Evolutionary conservation across 495 filamentous ascomycete species (phyloP).

Genomic region (Pyronema domesticum): DNA sequence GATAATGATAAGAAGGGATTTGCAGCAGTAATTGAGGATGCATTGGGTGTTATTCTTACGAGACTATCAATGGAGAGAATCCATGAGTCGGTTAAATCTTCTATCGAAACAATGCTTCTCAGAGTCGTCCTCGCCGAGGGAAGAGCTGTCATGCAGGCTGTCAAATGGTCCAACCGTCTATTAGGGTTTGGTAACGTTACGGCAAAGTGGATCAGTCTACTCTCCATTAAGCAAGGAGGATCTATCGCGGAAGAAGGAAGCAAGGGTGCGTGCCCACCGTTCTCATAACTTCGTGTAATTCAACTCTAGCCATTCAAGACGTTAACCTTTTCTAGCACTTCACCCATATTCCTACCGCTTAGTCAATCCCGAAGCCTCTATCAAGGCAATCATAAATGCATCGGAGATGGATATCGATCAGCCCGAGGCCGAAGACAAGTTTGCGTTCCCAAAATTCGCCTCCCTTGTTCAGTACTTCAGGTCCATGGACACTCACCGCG

Average conservation of each 20-base stretch:
- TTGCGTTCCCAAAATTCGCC: slow-evolving; percentile 25
- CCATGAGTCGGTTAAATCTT: slow-evolving; percentile 23
- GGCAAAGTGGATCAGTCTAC: slow-evolving; percentile 73
- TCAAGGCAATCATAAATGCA: slow-evolving; percentile 29
- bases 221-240: slow-evolving; percentile 55
- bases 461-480: slow-evolving; percentile 25
- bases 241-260: slow-evolving; percentile 81
- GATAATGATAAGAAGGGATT: slow-evolving; percentile 59
- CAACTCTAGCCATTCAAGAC: not conserved
- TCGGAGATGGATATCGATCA: slow-evolving; percentile 17
- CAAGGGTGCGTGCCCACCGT: slow-evolving; percentile 36
- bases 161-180: slow-evolving; percentile 81
- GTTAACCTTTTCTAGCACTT: slow-evolving; percentile 5
- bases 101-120: slow-evolving; percentile 38
- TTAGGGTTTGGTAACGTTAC: slow-evolving; percentile 58
- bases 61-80: slow-evolving; percentile 27
- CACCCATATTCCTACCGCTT: slow-evolving; percentile 61
- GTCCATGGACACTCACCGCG: not conserved
- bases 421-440: slow-evolving; percentile 12
- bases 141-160: slow-evolving; percentile 58
- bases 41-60: slow-evolving; percentile 59
- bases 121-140: slow-evolving; percentile 43
- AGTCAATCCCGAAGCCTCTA: slow-evolving; percentile 33
- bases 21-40: slow-evolving; percentile 74
- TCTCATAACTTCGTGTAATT: not conserved